Base-by-base conservation (phyloP, 495 filamentous ascomycete species). In the Cercophora scortea region DNA sequence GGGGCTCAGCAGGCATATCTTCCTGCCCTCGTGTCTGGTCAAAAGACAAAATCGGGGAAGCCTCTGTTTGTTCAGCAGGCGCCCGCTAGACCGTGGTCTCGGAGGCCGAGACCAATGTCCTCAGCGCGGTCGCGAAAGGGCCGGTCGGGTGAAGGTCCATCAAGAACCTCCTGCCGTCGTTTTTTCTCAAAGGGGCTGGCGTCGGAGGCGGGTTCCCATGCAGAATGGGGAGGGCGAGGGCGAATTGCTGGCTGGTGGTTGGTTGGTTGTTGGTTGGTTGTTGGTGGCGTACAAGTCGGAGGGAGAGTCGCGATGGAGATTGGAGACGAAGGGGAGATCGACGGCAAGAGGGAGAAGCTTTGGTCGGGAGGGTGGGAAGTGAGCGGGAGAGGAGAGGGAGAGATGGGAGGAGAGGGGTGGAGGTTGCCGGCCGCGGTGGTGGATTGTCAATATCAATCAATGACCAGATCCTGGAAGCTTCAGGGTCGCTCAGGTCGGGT, bases 81-180 rank as follows among this genome's bases (percentile, higher is more conserved):
- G 49, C 50, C 38, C 15, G 71, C 72, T 69, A 71, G 74, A 80
- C 76, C 60, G 63, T 67, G 69, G 70, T 62, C 68, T 71, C 68
- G 68, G 45, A 58, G 42, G 44, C 60, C 61, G 59, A 63, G 64
- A 60, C 71, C 71, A 71, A 58, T 72, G 74, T 79, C 80, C 73
- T 80, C 76, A 77, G 75, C 70, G 74, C 73, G 69, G 72, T 79
- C 73, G 79, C 74, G 73, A 75, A 74, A 73, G 70, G 69, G 73
- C 75, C 71, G 66, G 69, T 60, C 61, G 72, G 78, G 70, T 60
- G 71, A 70, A 73, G 72, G 74, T 82, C 80, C 82, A 84, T 84
- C 66, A 82, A 81, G 73, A 62, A 54, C 61, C 61, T 50, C 56
- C 58, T 55, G 58, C 55, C 17, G 38, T 50, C 15, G 33, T 32